Conservation (phyloP, 2,329 filamentous ascomycete species). For the Nothophaeocryptopus gaeumannii region DNA sequence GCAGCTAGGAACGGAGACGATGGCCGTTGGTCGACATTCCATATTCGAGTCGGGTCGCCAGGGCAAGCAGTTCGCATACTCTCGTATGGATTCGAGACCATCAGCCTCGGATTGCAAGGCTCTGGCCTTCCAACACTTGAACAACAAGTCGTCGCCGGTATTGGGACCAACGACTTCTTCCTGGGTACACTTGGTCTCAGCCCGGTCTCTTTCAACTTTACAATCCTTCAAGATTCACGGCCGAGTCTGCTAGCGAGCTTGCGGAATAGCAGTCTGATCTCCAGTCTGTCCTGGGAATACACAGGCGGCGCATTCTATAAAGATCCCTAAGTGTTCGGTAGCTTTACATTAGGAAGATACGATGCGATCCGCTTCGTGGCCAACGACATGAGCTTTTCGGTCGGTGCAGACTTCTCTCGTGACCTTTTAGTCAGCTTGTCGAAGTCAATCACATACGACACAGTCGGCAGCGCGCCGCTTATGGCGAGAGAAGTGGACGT, state of each 20-base stretch:
- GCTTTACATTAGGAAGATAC: constrained; percentile 42
- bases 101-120: constrained; percentile 25
- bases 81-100: constrained; percentile 38
- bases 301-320: constrained; percentile 31
- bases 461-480: constrained; percentile 25
- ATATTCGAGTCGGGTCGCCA: constrained; percentile 10
- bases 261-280: constrained; percentile 7
- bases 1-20: constrained; percentile 19
- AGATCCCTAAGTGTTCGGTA: constrained; percentile 23
- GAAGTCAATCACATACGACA: constrained; percentile 26
- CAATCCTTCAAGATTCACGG: constrained; percentile 15
- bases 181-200: constrained; percentile 36
- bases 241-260: constrained; percentile 22
- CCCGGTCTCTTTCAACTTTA: constrained; percentile 23
- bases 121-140: constrained; percentile 21
- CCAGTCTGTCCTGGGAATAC: constrained; percentile 26
- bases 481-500: constrained; percentile 18
- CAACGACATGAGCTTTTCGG: constrained; percentile 25
- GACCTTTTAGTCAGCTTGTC: constrained; percentile 28
- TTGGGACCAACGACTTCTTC: constrained; percentile 30
- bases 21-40: constrained; percentile 15
- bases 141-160: constrained; percentile 31
- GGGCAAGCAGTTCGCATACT: constrained; percentile 21
- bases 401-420: constrained; percentile 32
- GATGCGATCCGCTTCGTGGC: constrained; percentile 41